phyloP scores from a whole-genome alignment of 306 rosid species.

The Quercus engelmannii region DNA sequence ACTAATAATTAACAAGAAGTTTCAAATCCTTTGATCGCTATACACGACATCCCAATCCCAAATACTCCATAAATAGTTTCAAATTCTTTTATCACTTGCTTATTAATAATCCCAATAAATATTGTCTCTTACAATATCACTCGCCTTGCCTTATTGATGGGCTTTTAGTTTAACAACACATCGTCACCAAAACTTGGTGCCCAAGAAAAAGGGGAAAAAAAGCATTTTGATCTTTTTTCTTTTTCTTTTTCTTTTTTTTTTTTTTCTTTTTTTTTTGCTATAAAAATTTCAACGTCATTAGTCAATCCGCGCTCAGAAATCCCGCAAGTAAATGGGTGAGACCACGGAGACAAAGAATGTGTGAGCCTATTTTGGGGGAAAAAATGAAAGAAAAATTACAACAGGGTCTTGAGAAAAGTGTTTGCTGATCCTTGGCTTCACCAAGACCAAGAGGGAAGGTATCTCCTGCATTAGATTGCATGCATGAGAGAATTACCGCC shows the following conservation, averaged over 20 bases:
- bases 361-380: slow-evolving; percentile 24
- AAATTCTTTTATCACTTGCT: not conserved
- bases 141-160: not conserved
- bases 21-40: not conserved
- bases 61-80: not conserved
- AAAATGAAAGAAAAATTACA: not conserved
- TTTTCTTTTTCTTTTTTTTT: not conserved
- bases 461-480: no score
- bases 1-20: no score
- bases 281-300: not conserved
- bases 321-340: not conserved
- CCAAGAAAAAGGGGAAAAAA: not conserved
- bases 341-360: slow-evolving; percentile 48
- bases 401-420: not conserved
- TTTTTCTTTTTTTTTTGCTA: not conserved
- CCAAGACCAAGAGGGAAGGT: slow-evolving; percentile 35
- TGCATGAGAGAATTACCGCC: no score
- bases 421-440: slow-evolving; percentile 26
- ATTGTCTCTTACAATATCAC: not conserved
- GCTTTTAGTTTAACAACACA: not conserved
- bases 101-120: not conserved
- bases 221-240: not conserved
- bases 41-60: not conserved
- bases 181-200: not conserved
- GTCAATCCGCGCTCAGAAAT: slow-evolving; percentile 12